Percentiles rank a stretch among this genome's conserved stretches.
Conservation (phyloP, 2,329 filamentous ascomycete species). For the Neofusicoccum ribis region DNA sequence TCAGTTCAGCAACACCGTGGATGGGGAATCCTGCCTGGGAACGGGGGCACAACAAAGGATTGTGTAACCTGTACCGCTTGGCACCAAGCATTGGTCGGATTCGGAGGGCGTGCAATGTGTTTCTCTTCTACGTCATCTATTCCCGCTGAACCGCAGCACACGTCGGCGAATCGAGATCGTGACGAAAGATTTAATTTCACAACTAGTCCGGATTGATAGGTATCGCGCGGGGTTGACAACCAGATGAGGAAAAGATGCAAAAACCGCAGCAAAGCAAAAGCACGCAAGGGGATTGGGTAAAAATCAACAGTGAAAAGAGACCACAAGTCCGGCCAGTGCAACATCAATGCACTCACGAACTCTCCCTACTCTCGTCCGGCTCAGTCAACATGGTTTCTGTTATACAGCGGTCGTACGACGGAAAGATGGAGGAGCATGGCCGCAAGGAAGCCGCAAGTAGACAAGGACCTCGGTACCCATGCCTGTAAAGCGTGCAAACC, state of each 20-base stretch:
- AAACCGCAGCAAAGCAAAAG: not conserved
- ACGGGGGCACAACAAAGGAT: conserved; percentile 10
- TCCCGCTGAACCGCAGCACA: not conserved
- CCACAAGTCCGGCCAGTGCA: conserved; percentile 2
- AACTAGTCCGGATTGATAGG: conserved; percentile 17
- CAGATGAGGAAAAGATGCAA: conserved; percentile 10
- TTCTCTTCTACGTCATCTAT: not conserved
- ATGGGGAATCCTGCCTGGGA: not conserved
- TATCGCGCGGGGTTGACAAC: conserved; percentile 18
- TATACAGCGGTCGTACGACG: conserved; percentile 15
- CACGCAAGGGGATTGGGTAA: not conserved
- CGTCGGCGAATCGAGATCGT: not conserved
- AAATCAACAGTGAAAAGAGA: conserved; percentile 17
- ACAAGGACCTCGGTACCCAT: conserved; percentile 10
- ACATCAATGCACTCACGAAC: not conserved
- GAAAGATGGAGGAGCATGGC: not conserved
- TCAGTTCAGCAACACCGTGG: not conserved
- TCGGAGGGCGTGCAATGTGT: not conserved
- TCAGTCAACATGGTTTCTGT: not conserved
- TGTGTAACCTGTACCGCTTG: not conserved
- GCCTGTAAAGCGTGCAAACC: conserved; percentile 9
- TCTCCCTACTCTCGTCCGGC: not conserved
- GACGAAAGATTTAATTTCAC: conserved; percentile 4
- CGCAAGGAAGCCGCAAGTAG: conserved; percentile 13
- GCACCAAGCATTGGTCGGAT: not conserved